These are phyloP conservation scores for Homolaphlyctis polyrhiza DNA, from an alignment of 371 early-diverging fungal genomes.

Conservation along the genomic window DNA sequence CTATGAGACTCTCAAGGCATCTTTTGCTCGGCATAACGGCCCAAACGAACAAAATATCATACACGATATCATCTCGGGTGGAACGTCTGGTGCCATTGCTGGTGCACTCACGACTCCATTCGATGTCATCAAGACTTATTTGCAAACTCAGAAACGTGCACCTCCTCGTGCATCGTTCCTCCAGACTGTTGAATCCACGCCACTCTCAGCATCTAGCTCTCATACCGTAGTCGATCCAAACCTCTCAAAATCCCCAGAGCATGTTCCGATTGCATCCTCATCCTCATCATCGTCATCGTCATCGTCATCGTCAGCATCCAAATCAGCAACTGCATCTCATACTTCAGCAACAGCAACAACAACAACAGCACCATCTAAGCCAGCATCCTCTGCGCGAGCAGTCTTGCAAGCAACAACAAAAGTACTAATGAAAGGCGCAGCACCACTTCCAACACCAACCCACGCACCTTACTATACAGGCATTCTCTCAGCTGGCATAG, in stretches of 20 bases:
- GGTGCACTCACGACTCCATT: conserved; percentile 86
- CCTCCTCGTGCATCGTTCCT: not conserved
- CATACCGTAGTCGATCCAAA: conserved; percentile 1
- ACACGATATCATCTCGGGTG: conserved; percentile 74
- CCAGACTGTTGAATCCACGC: not conserved
- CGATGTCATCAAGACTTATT: conserved; percentile 88
- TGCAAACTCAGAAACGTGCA: conserved; percentile 64
- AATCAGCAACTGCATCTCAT: not conserved
- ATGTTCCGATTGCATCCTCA: not conserved
- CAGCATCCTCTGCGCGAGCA: not conserved
- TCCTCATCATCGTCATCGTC: not conserved
- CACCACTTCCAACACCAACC: not conserved
- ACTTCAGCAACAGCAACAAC: not conserved
- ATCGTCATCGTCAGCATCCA: not conserved
- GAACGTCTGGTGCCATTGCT: conserved; percentile 83
- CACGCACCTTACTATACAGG: conserved; percentile 20
- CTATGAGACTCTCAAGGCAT: conserved; percentile 65
- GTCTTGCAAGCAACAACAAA: not conserved
- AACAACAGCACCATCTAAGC: not conserved
- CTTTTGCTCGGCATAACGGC: conserved; percentile 27
- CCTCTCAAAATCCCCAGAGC: not conserved
- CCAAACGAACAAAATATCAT: conserved; percentile 1
- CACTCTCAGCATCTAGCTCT: not conserved
- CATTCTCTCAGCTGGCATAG: conserved; percentile 13
- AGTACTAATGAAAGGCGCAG: not conserved